phyloP scores from a whole-genome alignment of 1,284 basidiomycete genomes.

The Ustilago nuda region DNA sequence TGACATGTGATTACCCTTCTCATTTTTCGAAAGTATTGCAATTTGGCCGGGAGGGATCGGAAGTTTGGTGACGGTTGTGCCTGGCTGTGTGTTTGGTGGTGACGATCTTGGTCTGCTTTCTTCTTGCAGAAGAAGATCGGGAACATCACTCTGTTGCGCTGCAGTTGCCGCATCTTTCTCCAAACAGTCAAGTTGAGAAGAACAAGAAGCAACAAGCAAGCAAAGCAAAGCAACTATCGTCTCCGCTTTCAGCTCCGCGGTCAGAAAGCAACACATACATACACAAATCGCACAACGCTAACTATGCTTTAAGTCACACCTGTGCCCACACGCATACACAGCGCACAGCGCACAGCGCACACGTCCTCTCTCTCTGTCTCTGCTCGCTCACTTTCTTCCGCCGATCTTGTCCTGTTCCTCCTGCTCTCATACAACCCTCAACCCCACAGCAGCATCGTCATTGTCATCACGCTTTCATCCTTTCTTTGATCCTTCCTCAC shows the following conservation, averaged over 20 bases:
- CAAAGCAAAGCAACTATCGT: background rate
- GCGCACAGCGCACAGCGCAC: background rate
- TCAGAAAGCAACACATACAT: conserved; percentile 2
- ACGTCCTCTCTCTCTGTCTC: background rate
- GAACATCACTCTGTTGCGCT: background rate
- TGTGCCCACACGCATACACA: background rate
- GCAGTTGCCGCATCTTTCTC: background rate
- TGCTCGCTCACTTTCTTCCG: background rate
- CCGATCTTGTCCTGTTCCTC: background rate
- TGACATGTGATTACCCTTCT: no score
- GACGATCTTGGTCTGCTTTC: conserved; percentile 2
- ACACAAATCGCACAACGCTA: no score
- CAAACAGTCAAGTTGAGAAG: background rate
- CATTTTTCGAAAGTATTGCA: background rate
- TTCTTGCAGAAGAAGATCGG: conserved; percentile 3
- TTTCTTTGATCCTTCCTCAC: background rate
- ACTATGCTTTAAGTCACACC: conserved; percentile 7
- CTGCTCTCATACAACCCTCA: background rate
- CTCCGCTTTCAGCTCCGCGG: conserved; percentile 6
- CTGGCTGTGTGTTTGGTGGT: background rate
- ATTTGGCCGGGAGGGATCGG: conserved; percentile 8
- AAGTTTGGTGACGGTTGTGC: background rate
- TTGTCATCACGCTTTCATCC: background rate
- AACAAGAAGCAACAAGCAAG: background rate
- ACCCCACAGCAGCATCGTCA: conserved; percentile 14